phyloP scores from a whole-genome alignment of 768 basidiomycete genomes.

The Termitomyces sp. region DNA sequence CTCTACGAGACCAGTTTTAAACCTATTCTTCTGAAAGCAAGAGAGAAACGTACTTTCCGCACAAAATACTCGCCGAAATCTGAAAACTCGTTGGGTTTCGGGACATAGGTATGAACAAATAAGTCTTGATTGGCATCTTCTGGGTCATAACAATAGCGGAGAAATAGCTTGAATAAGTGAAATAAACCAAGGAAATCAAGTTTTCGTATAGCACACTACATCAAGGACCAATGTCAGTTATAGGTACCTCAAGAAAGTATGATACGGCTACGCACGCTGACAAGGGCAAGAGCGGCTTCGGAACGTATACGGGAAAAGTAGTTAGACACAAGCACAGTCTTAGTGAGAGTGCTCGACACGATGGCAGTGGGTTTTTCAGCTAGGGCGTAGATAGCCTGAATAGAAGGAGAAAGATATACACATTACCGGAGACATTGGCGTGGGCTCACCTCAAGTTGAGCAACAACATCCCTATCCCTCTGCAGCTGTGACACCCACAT shows the following conservation, averaged over 20 bases:
- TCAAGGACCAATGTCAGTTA: slow-evolving; percentile 7
- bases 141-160: slow-evolving; percentile 86
- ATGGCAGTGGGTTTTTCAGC: slow-evolving; percentile 77
- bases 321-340: slow-evolving; percentile 90
- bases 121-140: slow-evolving; percentile 78
- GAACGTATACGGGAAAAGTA: slow-evolving; percentile 96
- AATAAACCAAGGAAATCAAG: slow-evolving; percentile 90
- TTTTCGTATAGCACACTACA: slow-evolving; percentile 76
- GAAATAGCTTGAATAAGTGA: slow-evolving; percentile 92
- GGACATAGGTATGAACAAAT: slow-evolving; percentile 86
- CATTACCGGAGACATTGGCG: background rate
- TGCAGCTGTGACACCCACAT: slow-evolving; percentile 98
- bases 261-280: slow-evolving; percentile 50
- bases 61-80: slow-evolving; percentile 93
- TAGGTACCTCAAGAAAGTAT: background rate
- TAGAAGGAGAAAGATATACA: background rate
- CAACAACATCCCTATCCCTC: slow-evolving; percentile 93
- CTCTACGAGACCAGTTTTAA: slow-evolving; percentile 37
- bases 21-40: background rate
- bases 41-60: slow-evolving; percentile 61
- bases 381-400: slow-evolving; percentile 86
- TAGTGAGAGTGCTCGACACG: slow-evolving; percentile 87
- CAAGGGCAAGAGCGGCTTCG: slow-evolving; percentile 85
- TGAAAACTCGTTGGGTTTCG: slow-evolving; percentile 91
- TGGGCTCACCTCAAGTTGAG: slow-evolving; percentile 83